A percentile compares a stretch with the other conserved stretches of the same genome.
Conservation (phyloP, 768 basidiomycete species). For the Tulasnella sp. region DNA sequence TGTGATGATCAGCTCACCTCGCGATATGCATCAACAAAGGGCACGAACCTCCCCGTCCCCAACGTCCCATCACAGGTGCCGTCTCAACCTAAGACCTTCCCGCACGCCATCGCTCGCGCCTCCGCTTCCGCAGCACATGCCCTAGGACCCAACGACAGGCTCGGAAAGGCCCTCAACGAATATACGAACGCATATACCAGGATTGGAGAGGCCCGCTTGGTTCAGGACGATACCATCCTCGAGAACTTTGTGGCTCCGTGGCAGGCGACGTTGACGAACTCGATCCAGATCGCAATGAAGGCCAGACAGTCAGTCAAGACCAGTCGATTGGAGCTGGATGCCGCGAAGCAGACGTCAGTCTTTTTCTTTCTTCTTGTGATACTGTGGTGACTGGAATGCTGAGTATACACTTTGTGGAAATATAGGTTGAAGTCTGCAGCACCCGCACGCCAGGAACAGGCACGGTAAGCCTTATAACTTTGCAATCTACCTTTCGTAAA, state of each 20-base stretch:
- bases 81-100: constrained; percentile 74
- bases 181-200: constrained; percentile 81
- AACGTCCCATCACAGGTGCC: constrained; percentile 35
- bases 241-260: constrained; percentile 65
- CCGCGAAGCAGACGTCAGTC: constrained; percentile 74
- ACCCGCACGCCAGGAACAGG: constrained; percentile 78
- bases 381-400: not conserved
- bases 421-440: constrained; percentile 70
- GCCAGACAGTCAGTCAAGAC: constrained; percentile 71
- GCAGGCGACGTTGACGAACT: constrained; percentile 76
- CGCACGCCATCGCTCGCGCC: constrained; percentile 84
- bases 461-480: constrained; percentile 32
- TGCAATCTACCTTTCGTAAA: not conserved
- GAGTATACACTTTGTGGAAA: too few species aligned
- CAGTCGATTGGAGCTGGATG: constrained; percentile 78
- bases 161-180: constrained; percentile 63
- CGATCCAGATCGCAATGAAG: constrained; percentile 84
- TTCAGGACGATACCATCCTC: constrained; percentile 66
- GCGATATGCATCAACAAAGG: constrained; percentile 27
- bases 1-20: not conserved
- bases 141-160: constrained; percentile 36
- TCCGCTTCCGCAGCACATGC: constrained; percentile 46
- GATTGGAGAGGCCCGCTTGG: constrained; percentile 61
- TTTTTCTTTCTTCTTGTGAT: constrained; percentile 12
- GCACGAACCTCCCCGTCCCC: constrained; percentile 74